phyloP scores from a whole-genome alignment of 208 protist species.

The Leishmania turanica region DNA sequence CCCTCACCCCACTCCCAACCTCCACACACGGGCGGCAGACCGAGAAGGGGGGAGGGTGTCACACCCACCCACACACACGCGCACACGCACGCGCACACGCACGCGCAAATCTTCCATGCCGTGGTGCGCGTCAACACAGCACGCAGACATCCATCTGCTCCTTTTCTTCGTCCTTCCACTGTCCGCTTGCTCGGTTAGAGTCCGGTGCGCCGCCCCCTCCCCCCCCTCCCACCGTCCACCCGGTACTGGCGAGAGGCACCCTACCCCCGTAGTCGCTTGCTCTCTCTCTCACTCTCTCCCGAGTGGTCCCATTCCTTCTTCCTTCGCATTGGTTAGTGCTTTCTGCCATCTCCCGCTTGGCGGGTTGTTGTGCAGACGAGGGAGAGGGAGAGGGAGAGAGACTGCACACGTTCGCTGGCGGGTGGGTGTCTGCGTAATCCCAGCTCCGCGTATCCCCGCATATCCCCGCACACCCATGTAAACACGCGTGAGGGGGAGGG shows the following conservation, averaged over 20 bases:
- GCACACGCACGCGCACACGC: not conserved
- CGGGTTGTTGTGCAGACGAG: not conserved
- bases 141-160: slow-evolving; percentile 9
- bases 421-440: not conserved
- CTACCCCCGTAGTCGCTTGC: not conserved
- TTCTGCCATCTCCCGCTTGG: not conserved
- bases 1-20: not conserved
- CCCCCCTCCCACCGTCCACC: not conserved
- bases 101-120: not conserved
- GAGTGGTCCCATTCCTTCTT: not conserved
- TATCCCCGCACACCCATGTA: not conserved
- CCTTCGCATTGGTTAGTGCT: not conserved
- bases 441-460: not conserved
- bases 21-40: not conserved
- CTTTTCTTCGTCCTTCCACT: slow-evolving; percentile 20
- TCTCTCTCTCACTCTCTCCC: not conserved
- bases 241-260: not conserved
- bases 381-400: not conserved
- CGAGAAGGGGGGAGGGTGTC: not conserved
- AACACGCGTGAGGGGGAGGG: too few species aligned
- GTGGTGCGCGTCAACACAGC: not conserved
- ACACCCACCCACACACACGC: not conserved
- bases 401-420: not conserved
- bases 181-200: not conserved
- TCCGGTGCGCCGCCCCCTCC: not conserved